These are phyloP conservation scores for Pythium dissimile DNA, from an alignment of 352 stramenopile genomes.

Conservation along the genomic window DNA sequence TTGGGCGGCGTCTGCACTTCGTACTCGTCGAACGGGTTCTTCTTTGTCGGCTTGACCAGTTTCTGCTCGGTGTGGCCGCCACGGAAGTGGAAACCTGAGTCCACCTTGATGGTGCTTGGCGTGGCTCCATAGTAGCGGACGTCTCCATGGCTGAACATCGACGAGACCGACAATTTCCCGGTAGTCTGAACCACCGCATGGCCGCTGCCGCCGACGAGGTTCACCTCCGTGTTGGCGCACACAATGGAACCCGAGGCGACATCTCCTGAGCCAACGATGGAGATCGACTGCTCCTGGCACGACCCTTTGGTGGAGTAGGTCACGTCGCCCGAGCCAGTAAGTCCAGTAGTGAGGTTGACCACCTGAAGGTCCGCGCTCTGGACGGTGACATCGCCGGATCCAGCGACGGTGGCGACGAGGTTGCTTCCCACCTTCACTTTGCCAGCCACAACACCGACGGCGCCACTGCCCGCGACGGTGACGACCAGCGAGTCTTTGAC, in stretches of 20 bases:
- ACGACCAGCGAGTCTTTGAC: slow-evolving; percentile 5
- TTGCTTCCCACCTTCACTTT: slow-evolving; percentile 20
- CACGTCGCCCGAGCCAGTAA: slow-evolving; percentile 30
- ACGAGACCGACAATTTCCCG: slow-evolving; percentile 23
- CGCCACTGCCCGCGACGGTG: slow-evolving; percentile 11
- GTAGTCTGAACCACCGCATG: slow-evolving; percentile 35
- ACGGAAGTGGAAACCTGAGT: neutral
- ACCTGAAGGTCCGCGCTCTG: slow-evolving; percentile 17
- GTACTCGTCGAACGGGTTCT: slow-evolving; percentile 8
- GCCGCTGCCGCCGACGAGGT: slow-evolving; percentile 31
- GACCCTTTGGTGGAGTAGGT: slow-evolving; percentile 28
- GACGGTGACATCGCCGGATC: slow-evolving; percentile 28
- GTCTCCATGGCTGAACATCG: slow-evolving; percentile 24
- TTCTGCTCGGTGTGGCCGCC: neutral
- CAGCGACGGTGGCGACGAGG: slow-evolving; percentile 17
- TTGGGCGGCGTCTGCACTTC: neutral
- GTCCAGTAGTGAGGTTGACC: slow-evolving; percentile 12
- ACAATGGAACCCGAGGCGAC: slow-evolving; percentile 34
- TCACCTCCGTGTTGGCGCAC: slow-evolving; percentile 31
- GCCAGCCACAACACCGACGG: slow-evolving; percentile 23
- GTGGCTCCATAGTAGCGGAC: slow-evolving; percentile 31
- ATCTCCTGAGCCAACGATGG: slow-evolving; percentile 28
- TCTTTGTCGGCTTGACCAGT: neutral
- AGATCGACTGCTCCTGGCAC: slow-evolving; percentile 23
- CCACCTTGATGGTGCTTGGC: slow-evolving; percentile 25